Evolutionary conservation across 2,329 filamentous ascomycete species (phyloP), one percentile per base, ranked within the genome.

Genomic region (Plectosphaerella plurivora): DNA sequence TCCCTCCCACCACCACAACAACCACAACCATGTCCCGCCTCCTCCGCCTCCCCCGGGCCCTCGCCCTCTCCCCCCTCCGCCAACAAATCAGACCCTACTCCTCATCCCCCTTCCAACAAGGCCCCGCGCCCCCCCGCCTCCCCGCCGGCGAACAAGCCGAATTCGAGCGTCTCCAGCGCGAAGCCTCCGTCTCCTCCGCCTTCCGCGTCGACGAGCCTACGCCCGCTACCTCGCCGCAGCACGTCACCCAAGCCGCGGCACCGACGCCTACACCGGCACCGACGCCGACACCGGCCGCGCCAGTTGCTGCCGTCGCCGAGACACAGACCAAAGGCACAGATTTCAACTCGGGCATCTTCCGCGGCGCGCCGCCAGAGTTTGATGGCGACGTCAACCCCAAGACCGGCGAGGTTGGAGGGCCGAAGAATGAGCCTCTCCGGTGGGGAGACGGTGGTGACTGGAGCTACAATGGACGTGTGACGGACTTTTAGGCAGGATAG

Each of bases 401-500:
- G 76, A 99, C 94, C 2, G 94, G 94, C 22, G 94, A 99, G 77
- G 84, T 97, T 11, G 94, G 94, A 6, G 94, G 94, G 1, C 94
- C 94, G 6, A 99, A 97, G 84, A 97, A 96, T 65, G 93, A 99
- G 72, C 94, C 94, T 49, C 65, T 97, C 66, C 76, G 92, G 61
- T 97, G 93, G 93, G 91, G 91, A 0, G 75, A 79, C 16, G 67
- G 63, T 0, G 86, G 89, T 1, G 83, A 87, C 62, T 99, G 92
- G 88, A 97, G 91, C 68, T 99, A 89, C 70, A 97, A 97, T 69
- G 94, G 94, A 46, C 78, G 93, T 57, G 92, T 95, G 51, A 97
- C 93, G 22, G 94, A 99, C 71, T 99, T 99, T 55, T 84, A 60
- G 20, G 15, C 15, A 16, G 28, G 28, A 22, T 22, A 22, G 3